Evolutionary conservation across 164 flowering plant species (phyloP).

Genomic region (Paratinospora sagittata): DNA sequence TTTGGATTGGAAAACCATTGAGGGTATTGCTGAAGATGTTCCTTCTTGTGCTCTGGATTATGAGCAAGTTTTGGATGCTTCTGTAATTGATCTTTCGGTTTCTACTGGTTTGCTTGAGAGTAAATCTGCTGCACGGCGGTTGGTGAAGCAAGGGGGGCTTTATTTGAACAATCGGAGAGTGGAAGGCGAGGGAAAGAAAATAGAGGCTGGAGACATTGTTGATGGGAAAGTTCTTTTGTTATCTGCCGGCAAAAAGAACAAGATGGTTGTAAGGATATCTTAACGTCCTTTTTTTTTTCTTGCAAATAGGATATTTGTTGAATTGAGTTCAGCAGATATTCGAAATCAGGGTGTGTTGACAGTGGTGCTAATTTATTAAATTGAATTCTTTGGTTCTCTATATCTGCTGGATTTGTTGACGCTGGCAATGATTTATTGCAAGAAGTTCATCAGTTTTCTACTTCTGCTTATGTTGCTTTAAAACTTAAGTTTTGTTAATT

Average conservation of each 20-base stretch:
- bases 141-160: constrained; percentile 13
- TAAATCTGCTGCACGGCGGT: constrained; percentile 3
- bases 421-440: neutral
- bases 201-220: constrained; percentile 8
- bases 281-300: constrained; percentile 3
- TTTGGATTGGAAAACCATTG: constrained; percentile 14
- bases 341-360: neutral
- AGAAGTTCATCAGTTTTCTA: too few relatives aligned
- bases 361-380: neutral
- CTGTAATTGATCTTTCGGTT: constrained; percentile 10
- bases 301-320: neutral
- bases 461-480: too few relatives aligned
- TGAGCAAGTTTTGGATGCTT: constrained; percentile 7
- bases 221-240: constrained; percentile 10
- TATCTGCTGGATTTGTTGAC: neutral
- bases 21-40: constrained; percentile 10
- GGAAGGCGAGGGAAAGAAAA: constrained; percentile 2
- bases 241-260: constrained; percentile 15
- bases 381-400: neutral
- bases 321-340: neutral
- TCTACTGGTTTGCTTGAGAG: constrained; percentile 11
- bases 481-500: too few relatives aligned
- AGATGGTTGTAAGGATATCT: constrained; percentile 13
- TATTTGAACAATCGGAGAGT: constrained; percentile 8
- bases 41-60: constrained; percentile 12